phyloP scores from a whole-genome alignment of 1,284 basidiomycete genomes.

The Mycosarcoma maydis region DNA sequence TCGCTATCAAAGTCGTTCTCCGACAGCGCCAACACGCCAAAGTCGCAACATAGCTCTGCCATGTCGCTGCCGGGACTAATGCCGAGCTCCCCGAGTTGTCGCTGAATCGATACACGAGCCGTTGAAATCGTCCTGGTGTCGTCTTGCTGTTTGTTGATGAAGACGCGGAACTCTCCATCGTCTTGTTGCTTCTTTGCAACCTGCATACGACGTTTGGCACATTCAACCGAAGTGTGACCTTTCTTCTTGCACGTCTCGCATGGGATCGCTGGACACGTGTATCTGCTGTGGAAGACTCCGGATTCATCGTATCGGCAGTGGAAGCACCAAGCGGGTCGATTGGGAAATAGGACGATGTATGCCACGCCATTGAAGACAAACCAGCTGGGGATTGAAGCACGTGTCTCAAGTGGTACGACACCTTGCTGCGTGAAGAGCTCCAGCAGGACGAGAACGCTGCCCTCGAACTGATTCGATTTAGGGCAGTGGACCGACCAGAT shows the following conservation, averaged over 20 bases:
- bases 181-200: slow-evolving; percentile 15
- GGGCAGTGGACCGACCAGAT: slow-evolving; percentile 21
- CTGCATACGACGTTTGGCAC: slow-evolving; percentile 14
- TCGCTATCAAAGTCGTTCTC: slow-evolving; percentile 17
- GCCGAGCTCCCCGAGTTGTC: slow-evolving; percentile 26
- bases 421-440: slow-evolving; percentile 10
- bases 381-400: slow-evolving; percentile 27
- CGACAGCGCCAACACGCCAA: slow-evolving; percentile 31
- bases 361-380: slow-evolving; percentile 15
- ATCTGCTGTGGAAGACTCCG: slow-evolving; percentile 22
- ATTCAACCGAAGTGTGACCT: slow-evolving; percentile 14
- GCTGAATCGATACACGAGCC: slow-evolving; percentile 24
- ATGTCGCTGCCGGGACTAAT: slow-evolving; percentile 19
- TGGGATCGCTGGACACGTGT: slow-evolving; percentile 9
- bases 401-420: slow-evolving; percentile 8
- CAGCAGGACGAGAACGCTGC: slow-evolving; percentile 31
- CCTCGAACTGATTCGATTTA: slow-evolving; percentile 10
- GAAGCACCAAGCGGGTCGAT: slow-evolving; percentile 34
- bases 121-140: slow-evolving; percentile 3
- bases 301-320: slow-evolving; percentile 21
- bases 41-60: slow-evolving; percentile 27
- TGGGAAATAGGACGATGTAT: slow-evolving; percentile 28
- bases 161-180: no score
- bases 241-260: slow-evolving; percentile 21
- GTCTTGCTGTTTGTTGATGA: slow-evolving; percentile 1